A percentile compares a stretch with the other conserved stretches of the same genome.
These are phyloP conservation scores for Cercospora brassicicola DNA, from an alignment of 2,329 filamentous ascomycete species.

Conservation along the genomic window DNA sequence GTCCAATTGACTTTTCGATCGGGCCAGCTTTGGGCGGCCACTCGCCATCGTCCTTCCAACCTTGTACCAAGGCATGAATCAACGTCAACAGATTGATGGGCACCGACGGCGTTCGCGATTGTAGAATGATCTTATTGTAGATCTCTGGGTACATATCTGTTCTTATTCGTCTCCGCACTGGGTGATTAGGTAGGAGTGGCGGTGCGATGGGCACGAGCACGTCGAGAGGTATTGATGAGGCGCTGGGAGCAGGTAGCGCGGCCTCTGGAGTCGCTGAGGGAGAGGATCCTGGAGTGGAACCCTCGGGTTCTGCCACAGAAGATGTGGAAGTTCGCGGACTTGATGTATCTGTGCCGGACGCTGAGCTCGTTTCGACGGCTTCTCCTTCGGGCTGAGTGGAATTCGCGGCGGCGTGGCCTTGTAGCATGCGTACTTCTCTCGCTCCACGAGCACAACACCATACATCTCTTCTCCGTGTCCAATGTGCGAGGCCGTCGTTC, in stretches of 20 bases:
- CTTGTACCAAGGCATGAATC: conserved; percentile 75
- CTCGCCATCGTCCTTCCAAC: conserved; percentile 90
- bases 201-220: conserved; percentile 68
- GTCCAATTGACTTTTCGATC: conserved; percentile 47
- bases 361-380: conserved; percentile 33
- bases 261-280: conserved; percentile 21
- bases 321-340: conserved; percentile 45
- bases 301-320: conserved; percentile 23
- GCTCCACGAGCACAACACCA: conserved; percentile 76
- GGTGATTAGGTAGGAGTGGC: conserved; percentile 70
- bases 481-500: conserved; percentile 82
- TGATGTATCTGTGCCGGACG: conserved; percentile 17
- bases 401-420: not conserved
- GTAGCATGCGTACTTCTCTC: conserved; percentile 34
- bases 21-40: conserved; percentile 72
- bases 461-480: conserved; percentile 71
- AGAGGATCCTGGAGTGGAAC: conserved; percentile 25
- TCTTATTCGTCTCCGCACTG: conserved; percentile 74
- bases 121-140: conserved; percentile 83
- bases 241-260: conserved; percentile 7
- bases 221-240: conserved; percentile 21
- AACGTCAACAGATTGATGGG: conserved; percentile 86
- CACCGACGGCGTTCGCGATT: conserved; percentile 76
- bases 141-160: conserved; percentile 75
- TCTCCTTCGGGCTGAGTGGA: not conserved